Conservation (phyloP, 441 rosid species). For the Populus tomentosa region DNA sequence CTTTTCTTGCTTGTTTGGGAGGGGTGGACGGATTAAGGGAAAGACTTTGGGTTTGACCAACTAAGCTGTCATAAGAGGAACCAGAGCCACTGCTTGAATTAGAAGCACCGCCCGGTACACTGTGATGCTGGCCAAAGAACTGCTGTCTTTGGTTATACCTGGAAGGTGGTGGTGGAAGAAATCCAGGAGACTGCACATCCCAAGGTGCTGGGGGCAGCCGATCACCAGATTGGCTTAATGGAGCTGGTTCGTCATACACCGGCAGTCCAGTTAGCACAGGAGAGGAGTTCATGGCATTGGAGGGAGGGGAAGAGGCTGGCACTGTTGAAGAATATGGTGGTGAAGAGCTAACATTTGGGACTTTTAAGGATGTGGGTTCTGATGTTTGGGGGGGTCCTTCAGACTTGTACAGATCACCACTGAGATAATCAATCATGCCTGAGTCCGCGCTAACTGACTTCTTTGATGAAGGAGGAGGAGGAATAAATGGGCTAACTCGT, state of each 20-base stretch:
- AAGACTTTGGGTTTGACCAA: too few species aligned
- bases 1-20: too few species aligned
- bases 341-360: conserved; percentile 35
- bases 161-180: conserved; percentile 74
- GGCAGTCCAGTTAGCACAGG: conserved; percentile 44
- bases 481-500: conserved; percentile 51
- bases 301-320: conserved; percentile 32
- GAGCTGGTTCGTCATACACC: conserved; percentile 49
- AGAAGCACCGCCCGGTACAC: too few species aligned
- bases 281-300: conserved; percentile 24
- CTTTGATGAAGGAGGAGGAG: conserved; percentile 84
- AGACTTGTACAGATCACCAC: conserved; percentile 81
- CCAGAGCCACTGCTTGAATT: too few species aligned
- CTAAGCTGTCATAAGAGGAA: too few species aligned
- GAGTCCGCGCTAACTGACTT: conserved; percentile 52
- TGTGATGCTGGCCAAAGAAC: too few species aligned
- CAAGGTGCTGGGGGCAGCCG: conserved; percentile 73
- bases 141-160: too few species aligned
- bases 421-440: conserved; percentile 65
- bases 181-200: conserved; percentile 44
- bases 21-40: too few species aligned
- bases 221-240: conserved; percentile 43
- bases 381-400: conserved; percentile 36
- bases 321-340: conserved; percentile 38
- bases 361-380: conserved; percentile 26